These are phyloP conservation scores for Lachancea waltii DNA, from an alignment of 805 yeast genomes.

Conservation along the genomic window DNA sequence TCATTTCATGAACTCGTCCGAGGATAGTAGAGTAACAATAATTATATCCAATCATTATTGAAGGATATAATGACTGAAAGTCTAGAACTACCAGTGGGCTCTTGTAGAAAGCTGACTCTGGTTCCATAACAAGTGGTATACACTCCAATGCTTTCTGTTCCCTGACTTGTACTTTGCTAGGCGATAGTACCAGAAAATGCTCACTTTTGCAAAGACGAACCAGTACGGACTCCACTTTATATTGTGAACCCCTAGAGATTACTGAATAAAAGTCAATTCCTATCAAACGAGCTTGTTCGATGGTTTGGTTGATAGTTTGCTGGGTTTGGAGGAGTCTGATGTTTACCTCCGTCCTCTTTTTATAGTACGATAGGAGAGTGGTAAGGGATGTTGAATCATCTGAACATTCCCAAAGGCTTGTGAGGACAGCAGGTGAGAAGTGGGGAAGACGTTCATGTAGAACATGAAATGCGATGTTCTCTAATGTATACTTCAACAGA, in stretches of 20 bases:
- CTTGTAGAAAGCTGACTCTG: slow-evolving; percentile 74
- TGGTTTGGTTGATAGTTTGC: slow-evolving; percentile 62
- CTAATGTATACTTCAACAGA: slow-evolving; percentile 64
- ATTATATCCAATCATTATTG: slow-evolving; percentile 85
- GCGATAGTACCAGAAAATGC: slow-evolving; percentile 65
- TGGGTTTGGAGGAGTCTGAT: slow-evolving; percentile 46
- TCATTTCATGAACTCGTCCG: slow-evolving; percentile 54
- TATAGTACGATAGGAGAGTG: slow-evolving; percentile 41
- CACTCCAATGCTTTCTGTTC: slow-evolving; percentile 81
- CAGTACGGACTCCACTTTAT: slow-evolving; percentile 82
- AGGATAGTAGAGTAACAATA: slow-evolving; percentile 72
- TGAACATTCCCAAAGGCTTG: slow-evolving; percentile 38
- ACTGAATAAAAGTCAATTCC: slow-evolving; percentile 90
- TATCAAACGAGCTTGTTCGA: slow-evolving; percentile 76
- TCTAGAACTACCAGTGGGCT: slow-evolving; percentile 88
- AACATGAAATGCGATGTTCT: slow-evolving; percentile 63
- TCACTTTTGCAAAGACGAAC: slow-evolving; percentile 70
- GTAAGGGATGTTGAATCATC: slow-evolving; percentile 28
- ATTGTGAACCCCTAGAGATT: slow-evolving; percentile 87
- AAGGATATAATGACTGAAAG: slow-evolving; percentile 91
- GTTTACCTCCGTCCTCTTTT: slow-evolving; percentile 39
- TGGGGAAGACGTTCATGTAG: slow-evolving; percentile 65
- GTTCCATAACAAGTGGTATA: slow-evolving; percentile 90
- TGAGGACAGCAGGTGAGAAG: slow-evolving; percentile 43
- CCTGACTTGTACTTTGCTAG: slow-evolving; percentile 73